Evolutionary conservation across 371 early-diverging fungal genomes (phyloP), one percentile per base, ranked within the genome.

Genomic region (Catenaria anguillulae): DNA sequence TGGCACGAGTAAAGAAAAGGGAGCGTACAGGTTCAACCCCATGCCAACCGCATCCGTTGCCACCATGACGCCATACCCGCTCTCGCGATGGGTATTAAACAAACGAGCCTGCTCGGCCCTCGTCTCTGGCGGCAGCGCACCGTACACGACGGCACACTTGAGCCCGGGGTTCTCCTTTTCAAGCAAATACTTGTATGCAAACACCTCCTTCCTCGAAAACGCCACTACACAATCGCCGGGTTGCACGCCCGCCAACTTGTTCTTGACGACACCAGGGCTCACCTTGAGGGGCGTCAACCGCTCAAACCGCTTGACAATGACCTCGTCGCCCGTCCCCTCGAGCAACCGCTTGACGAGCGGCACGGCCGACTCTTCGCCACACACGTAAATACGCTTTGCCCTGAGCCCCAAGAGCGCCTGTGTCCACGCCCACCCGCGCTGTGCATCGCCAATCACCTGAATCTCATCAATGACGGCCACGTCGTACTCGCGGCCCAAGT

Each of bases 31-130:
- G 68, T 97, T 95, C 5, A 95, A 75, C 0, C 97, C 97, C 96
- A 97, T 95, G 34, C 97, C 97, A 48, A 97, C 81, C 0, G 97
- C 97, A 74, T 97, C 97, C 54, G 90, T 89, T 8, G 96, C 93
- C 19, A 97, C 89, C 24, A 97, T 69, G 1, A 96, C 86, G 64
- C 90, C 84, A 62, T 85, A 84, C 15, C 76, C 84, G 58, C 81
- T 81, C n/a, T 77, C 65, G 1, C 86, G 85, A n/a, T n/a, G n/a
- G 60, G 89, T 88, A 68, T 97, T 97, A 65, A 97, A 97, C 34
- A 87, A 71, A 60, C 77, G 75, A 6, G 97, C 97, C 75, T 97
- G 95, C 56, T 82, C 71, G 6, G 89, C 81, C 26, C 96, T 80
- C 36, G 88, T 85, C 73, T 97, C 96, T 62, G 95, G 95, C 24